phyloP scores from a whole-genome alignment of 179 eudicot genomes.

The Patellifolia procumbens region DNA sequence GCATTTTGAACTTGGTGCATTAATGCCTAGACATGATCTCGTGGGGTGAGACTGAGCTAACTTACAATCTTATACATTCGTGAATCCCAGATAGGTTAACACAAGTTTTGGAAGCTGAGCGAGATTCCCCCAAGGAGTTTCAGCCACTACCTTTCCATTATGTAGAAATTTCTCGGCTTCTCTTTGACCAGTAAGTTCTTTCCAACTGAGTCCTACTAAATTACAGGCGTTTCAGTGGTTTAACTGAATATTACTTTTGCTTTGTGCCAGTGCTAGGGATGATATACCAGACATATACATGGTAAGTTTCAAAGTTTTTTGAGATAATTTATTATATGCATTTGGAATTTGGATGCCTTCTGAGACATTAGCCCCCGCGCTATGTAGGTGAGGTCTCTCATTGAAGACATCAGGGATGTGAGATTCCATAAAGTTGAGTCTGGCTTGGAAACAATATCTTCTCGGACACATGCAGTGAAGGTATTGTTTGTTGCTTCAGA shows the following conservation, averaged over 20 bases:
- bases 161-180: constrained; percentile 87
- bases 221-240: constrained; percentile 14
- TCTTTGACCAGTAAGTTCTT: constrained; percentile 84
- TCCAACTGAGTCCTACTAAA: neutral
- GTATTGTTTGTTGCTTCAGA: constrained; percentile 37
- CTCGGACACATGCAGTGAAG: constrained; percentile 84
- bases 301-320: constrained; percentile 48
- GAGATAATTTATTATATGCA: constrained; percentile 4
- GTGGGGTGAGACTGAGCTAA: neutral
- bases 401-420: constrained; percentile 96
- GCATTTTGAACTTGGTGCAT: neutral
- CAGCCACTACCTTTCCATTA: constrained; percentile 94
- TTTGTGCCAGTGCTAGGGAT: constrained; percentile 68
- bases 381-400: constrained; percentile 81
- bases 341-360: neutral
- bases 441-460: constrained; percentile 84
- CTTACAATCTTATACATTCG: neutral
- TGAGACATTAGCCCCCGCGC: neutral
- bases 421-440: constrained; percentile 93
- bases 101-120: constrained; percentile 81
- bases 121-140: constrained; percentile 76
- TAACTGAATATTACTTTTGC: constrained; percentile 8
- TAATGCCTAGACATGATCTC: neutral
- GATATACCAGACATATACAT: constrained; percentile 84
- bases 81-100: constrained; percentile 61